Conservation (phyloP, 768 basidiomycete genomes). For the Kwoniella sp. region DNA sequence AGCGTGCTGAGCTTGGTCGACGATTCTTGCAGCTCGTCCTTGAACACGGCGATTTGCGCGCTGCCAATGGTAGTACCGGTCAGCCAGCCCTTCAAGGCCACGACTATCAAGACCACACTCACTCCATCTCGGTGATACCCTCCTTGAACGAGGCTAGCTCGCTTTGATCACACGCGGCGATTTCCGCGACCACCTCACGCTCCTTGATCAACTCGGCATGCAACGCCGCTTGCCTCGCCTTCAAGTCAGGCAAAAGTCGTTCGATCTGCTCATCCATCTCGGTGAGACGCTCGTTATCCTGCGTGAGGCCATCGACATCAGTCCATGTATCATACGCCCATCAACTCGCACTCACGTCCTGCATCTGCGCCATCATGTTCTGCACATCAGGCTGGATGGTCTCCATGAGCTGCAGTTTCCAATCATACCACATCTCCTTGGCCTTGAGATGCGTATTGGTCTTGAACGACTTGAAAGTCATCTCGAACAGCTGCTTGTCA, state of each 20-base stretch:
- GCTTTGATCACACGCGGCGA: slow-evolving; percentile 45
- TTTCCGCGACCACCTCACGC: slow-evolving; percentile 39
- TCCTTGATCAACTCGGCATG: slow-evolving; percentile 44
- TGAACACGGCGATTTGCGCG: slow-evolving; percentile 42
- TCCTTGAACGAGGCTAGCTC: slow-evolving; percentile 37
- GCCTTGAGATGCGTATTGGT: slow-evolving; percentile 47
- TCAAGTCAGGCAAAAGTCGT: slow-evolving; percentile 35
- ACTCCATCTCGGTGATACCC: slow-evolving; percentile 41
- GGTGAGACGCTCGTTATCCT: slow-evolving; percentile 39
- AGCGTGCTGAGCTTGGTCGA: slow-evolving; percentile 40
- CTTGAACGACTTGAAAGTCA: slow-evolving; percentile 44
- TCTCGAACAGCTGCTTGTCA: slow-evolving; percentile 49
- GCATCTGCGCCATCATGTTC: slow-evolving; percentile 27
- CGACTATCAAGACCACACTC: slow-evolving; percentile 5
- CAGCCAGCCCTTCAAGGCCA: neutral
- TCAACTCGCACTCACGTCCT: slow-evolving; percentile 31
- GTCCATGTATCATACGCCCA: neutral
- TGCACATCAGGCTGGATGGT: slow-evolving; percentile 39
- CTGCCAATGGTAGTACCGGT: slow-evolving; percentile 15
- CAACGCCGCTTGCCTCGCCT: slow-evolving; percentile 35
- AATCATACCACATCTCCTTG: slow-evolving; percentile 48
- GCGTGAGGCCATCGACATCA: neutral
- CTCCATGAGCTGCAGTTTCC: slow-evolving; percentile 42
- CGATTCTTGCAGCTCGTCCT: slow-evolving; percentile 39
- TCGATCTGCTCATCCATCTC: slow-evolving; percentile 20